A percentile compares a stretch with the other conserved stretches of the same genome.
These are phyloP conservation scores for Haplosporangium sp. DNA, from an alignment of 371 early-diverging fungal genomes.

Conservation along the genomic window DNA sequence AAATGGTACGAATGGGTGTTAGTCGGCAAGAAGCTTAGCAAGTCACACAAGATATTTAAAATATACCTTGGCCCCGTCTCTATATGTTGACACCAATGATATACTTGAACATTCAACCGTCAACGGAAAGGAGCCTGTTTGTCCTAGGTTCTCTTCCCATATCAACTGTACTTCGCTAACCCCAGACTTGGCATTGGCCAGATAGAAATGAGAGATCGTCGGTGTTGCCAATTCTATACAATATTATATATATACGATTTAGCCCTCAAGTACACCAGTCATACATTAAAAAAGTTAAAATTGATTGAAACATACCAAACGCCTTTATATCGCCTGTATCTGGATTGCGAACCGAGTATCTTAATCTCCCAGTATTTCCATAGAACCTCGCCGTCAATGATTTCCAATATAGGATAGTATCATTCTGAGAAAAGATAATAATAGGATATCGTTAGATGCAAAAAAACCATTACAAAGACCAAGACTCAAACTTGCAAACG, in stretches of 20 bases:
- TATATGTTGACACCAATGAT: conserved; percentile 27
- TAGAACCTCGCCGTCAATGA: conserved; percentile 24
- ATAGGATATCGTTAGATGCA: not conserved
- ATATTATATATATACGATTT: no score
- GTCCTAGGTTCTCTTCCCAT: conserved; percentile 16
- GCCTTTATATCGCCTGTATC: conserved; percentile 25
- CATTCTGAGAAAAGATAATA: conserved; percentile 8
- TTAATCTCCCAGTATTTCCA: conserved; percentile 17
- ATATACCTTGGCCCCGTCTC: conserved; percentile 36
- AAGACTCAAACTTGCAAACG: no score
- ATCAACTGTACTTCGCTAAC: conserved; percentile 32
- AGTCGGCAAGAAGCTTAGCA: no score
- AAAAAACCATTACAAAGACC: not conserved
- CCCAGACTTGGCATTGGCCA: conserved; percentile 29
- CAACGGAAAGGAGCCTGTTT: conserved; percentile 11
- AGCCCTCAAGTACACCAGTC: no score
- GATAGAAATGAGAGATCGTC: conserved; percentile 32
- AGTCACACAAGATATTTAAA: no score
- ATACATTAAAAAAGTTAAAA: no score
- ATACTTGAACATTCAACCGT: conserved; percentile 30
- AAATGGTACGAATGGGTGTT: not conserved
- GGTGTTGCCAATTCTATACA: conserved; percentile 27
- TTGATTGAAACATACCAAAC: conserved; percentile 24
- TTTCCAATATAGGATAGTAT: conserved; percentile 26
- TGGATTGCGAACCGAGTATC: conserved; percentile 23